Evolutionary conservation across 139 green algal genomes (phyloP).

Genomic region (Micromonas commoda): DNA sequence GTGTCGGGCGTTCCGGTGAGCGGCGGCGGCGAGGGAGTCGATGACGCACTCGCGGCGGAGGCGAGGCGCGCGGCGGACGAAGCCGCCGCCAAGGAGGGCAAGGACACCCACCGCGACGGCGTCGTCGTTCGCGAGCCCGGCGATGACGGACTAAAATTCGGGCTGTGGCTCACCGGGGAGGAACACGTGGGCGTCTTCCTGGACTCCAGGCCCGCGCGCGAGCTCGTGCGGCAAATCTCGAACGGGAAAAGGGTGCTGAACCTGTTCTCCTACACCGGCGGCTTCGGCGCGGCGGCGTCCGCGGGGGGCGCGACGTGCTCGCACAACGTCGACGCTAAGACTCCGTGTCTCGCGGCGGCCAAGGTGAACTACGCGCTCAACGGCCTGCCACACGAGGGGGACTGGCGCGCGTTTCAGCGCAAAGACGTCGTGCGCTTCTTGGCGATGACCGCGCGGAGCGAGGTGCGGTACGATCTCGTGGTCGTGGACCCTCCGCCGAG

Average conservation of each 20-base stretch:
- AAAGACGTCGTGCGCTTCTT: not conserved
- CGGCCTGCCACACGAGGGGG: not conserved
- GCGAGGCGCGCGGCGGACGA: not conserved
- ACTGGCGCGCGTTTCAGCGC: not conserved
- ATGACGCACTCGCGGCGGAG: too few species aligned
- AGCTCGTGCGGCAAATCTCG: not conserved
- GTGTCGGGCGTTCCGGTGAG: not conserved
- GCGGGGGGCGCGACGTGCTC: not conserved
- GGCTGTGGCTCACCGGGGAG: not conserved
- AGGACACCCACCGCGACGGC: not conserved
- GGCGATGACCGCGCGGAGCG: not conserved
- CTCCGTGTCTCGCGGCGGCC: not conserved
- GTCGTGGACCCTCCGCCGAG: not conserved
- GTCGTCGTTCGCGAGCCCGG: not conserved
- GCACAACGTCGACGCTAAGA: slow-evolving; percentile 16
- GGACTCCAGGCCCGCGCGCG: slow-evolving; percentile 9
- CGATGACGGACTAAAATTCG: not conserved
- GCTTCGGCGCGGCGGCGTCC: slow-evolving; percentile 2
- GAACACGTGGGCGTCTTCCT: slow-evolving; percentile 16
- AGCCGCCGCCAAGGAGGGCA: not conserved
- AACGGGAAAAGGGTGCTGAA: slow-evolving; percentile 5
- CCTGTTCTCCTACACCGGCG: slow-evolving; percentile 27
- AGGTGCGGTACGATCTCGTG: not conserved
- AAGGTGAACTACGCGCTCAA: slow-evolving; percentile 10
- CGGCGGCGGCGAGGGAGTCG: too few species aligned